Evolutionary conservation across 108 stramenopile species (phyloP).

Genomic region (Skeletonema potamos): DNA sequence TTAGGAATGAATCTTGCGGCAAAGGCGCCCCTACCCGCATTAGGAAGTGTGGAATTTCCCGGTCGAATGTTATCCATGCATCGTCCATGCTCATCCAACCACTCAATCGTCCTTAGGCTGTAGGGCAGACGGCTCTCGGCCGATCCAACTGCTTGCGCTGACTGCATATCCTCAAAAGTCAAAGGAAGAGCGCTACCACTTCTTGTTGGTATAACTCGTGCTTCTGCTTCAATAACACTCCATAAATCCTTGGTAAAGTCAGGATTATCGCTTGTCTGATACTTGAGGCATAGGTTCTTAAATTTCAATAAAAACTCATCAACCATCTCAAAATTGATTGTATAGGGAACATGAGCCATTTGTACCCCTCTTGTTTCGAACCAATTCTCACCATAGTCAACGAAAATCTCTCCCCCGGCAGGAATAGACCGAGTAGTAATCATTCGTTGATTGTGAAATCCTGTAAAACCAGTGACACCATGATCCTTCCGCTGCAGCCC

Average conservation of each 20-base stretch:
- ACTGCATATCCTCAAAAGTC: conserved; percentile 37
- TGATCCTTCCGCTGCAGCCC: conserved; percentile 31
- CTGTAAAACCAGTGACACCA: conserved; percentile 41
- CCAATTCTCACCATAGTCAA: conserved; percentile 48
- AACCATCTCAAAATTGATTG: conserved; percentile 14
- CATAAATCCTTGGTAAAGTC: conserved; percentile 46
- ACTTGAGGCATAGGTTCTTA: conserved; percentile 15
- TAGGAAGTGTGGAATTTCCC: conserved; percentile 51
- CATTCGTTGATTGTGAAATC: conserved; percentile 46
- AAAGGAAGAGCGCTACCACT: conserved; percentile 32
- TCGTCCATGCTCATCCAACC: conserved; percentile 55
- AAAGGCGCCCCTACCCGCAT: conserved; percentile 82
- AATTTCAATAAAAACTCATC: conserved; percentile 35
- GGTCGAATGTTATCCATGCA: conserved; percentile 77
- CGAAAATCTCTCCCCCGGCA: conserved; percentile 51
- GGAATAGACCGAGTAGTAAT: conserved; percentile 21
- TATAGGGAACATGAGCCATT: conserved; percentile 24
- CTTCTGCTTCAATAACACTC: conserved; percentile 15
- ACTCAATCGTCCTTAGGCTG: conserved; percentile 36
- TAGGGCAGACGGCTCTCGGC: conserved; percentile 40
- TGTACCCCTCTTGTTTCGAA: conserved; percentile 19
- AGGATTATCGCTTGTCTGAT: conserved; percentile 18
- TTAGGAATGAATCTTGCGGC: conserved; percentile 57
- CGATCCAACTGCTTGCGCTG: conserved; percentile 28
- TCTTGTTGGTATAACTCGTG: neutral